Evolutionary conservation across 371 early-diverging fungal genomes (phyloP), one percentile per base, ranked within the genome.

Genomic region (Mucor ambiguus): DNA sequence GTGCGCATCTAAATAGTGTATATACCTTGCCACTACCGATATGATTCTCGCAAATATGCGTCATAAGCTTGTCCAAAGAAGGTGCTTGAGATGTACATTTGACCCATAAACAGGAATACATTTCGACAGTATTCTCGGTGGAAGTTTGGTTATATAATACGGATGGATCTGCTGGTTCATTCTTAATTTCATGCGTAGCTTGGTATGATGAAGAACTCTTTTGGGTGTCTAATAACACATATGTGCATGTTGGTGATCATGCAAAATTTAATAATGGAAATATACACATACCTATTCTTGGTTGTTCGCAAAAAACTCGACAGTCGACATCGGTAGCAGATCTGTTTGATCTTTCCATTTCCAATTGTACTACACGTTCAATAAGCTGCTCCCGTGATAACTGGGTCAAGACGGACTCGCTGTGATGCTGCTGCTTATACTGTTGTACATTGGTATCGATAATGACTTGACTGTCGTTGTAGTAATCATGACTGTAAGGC

Each of bases 61-160:
- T 67, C 69, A 73, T 73, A 46, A 91, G 65, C 20, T 77, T 77
- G 14, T 79, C 83, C 61, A 88, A 75, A 10, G 79, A 64, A 12
- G 74, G 66, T n/a, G 87, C 84, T 61, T 82, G 67, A n/a, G 76
- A 64, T 32, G 78, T 67, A 66, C 92, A 91, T 22, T 78, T 75
- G 22, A 69, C 75, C 92, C 92, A 91, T 66, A 76, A 69, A 67
- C 92, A 91, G 61, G 76, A 74, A 61, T 76, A 52, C 65, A 71
- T 68, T 28, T 67, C 52, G 6, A 41, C 41, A 16, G 57, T 29
- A 38, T 61, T 44, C 18, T 67, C 60, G 41, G 41, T 18, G 41
- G 41, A 41, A 62, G 28, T 26, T 52, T 26, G 52, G 14, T 14
- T 52, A 5, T 52, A 10, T 28, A 26, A 52, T 46, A 11, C n/a